Evolutionary conservation across 2,329 filamentous ascomycete species (phyloP), one percentile per base, ranked within the genome.

Genomic region (Aquanectria penicillioides): DNA sequence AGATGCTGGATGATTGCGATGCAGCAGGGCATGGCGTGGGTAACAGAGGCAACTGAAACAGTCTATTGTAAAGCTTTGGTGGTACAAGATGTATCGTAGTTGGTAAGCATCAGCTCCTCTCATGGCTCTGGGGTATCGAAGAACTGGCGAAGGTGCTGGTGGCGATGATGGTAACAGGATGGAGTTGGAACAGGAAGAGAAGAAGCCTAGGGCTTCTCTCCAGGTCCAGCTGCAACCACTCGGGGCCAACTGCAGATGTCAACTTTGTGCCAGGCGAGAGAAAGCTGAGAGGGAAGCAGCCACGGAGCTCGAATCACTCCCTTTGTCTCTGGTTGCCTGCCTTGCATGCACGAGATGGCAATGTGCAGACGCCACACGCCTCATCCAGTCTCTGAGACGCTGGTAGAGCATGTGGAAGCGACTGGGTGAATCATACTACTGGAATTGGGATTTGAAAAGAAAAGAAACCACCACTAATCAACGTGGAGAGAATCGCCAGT

Each of bases 21-120:
- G 48, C 68, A 70, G 63, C 73, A 75, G 20, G 71, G 69, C 72
- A 75, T 74, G 25, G 26, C 56, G 47, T 18, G 17, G 15, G n/a
- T 6, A 13, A 18, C 34, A 22, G 13, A 12, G n/a, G 22, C 31
- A 22, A 28, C 41, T 20, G 38, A 22, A 37, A 52, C 13, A 20
- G 7, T 43, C 10, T 11, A 8, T 29, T 13, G 18, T 22, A 9
- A 11, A 28, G 29, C 28, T 36, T 11, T 15, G n/a, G 6, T 29
- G 15, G 18, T 29, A 11, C 18, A 20, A 22, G 10, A 13, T 23
- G 41, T 15, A 18, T 33, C 23, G 40, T 28, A 26, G 17, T 22
- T 17, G 11, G 17, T 17, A 23, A 20, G 41, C 8, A 13, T 28
- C 17, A 13, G 12, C 23, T 22, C 28, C 13, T 20, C 17, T 29